phyloP scores from a whole-genome alignment of 148 eudicot genomes.

The Dysphania ambrosioides region DNA sequence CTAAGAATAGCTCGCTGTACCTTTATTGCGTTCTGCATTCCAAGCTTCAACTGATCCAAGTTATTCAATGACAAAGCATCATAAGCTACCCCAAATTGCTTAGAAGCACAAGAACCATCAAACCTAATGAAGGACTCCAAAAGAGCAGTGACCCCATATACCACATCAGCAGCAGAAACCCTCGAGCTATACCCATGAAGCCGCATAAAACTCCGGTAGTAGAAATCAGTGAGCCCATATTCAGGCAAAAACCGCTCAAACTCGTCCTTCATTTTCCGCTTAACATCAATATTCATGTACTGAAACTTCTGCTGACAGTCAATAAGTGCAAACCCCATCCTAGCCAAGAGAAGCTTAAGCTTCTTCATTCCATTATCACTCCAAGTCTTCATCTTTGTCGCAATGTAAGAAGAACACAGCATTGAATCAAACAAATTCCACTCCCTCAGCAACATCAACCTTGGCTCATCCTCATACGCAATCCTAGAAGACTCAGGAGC shows the following conservation, averaged over 20 bases:
- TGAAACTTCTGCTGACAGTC: conserved; percentile 96
- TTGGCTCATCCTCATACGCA: conserved; percentile 91
- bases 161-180: conserved; percentile 98
- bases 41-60: conserved; percentile 70
- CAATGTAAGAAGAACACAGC: conserved; percentile 91
- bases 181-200: conserved; percentile 87
- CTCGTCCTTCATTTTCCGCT: conserved; percentile 86
- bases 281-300: conserved; percentile 84
- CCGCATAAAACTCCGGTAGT: conserved; percentile 82
- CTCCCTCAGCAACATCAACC: conserved; percentile 87
- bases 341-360: conserved; percentile 86
- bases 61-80: conserved; percentile 86
- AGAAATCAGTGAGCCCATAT: conserved; percentile 83
- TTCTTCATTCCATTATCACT: conserved; percentile 95
- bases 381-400: conserved; percentile 96
- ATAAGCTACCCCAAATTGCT: conserved; percentile 82
- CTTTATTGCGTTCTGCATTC: conserved; percentile 88
- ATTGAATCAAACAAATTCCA: conserved; percentile 99
- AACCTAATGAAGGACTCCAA: conserved; percentile 70
- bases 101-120: conserved; percentile 81
- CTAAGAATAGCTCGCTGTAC: conserved; percentile 91
- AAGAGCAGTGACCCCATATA: conserved; percentile 90
- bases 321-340: conserved; percentile 92
- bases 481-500: conserved; percentile 90
- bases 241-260: conserved; percentile 82